Evolutionary conservation across 2,329 filamentous ascomycete species (phyloP), one percentile per base, ranked within the genome.

Genomic region (Allantophomopsis cytisporea): DNA sequence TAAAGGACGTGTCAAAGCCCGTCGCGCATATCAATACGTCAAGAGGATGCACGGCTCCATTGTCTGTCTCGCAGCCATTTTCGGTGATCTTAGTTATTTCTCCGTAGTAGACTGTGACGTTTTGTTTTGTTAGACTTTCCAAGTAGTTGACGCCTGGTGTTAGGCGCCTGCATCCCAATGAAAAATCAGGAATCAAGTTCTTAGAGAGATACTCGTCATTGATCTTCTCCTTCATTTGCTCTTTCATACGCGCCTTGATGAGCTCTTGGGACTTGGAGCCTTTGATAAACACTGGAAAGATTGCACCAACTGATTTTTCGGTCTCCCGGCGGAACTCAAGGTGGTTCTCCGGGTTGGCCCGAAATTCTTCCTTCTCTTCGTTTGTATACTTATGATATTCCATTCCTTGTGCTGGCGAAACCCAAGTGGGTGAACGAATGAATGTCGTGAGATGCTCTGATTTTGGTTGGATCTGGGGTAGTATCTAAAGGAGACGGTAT

Each of bases 11-110:
- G 46, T 80, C 77, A 7, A 76, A 75, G 1, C 80, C 80, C 0
- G 80, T 85, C 1, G 77, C 73, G 49, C 77, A 83, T 46, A 84
- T 73, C 4, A 83, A 61, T 13, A 73, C 72, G 43, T 82, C 78
- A 0, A 80, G 73, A 3, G 74, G 60, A 7, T 20, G 18, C 20
- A 69, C 61, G 0, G 51, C 52, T 2, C 76, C 76, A 46, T 82
- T 76, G 0, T 54, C 57, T 0, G 73, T 79, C 47, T 73, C 65
- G 35, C 82, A 77, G 0, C 75, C 74, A 0, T 62, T 72, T 31
- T 61, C 59, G 0, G 72, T 80, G 45, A 84, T 74, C 0, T 66
- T 61, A n/a, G 62, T 60, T 50, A 82, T 82, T 0, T 56, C 65
- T 0, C 65, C 66, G 28, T 63, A 64, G 47, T 80, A 73, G 46